phyloP scores from a whole-genome alignment of 257 asterid species.

The Penstemon davidsonii region DNA sequence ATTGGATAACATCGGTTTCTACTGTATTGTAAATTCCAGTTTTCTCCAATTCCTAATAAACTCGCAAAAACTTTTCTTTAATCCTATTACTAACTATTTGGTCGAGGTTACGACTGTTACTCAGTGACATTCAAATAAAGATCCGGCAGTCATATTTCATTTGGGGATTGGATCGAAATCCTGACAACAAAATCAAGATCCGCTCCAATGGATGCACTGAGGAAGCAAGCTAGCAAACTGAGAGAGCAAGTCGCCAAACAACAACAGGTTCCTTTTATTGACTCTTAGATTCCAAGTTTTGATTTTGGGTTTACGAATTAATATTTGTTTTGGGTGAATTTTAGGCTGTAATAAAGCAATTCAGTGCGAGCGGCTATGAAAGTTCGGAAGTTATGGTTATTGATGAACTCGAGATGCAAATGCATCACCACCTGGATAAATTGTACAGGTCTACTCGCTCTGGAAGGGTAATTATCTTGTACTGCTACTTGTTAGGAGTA shows the following conservation, averaged over 20 bases:
- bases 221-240: constrained; percentile 90
- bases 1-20: background rate
- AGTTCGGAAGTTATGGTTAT: constrained; percentile 79
- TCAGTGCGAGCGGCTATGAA: constrained; percentile 88
- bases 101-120: background rate
- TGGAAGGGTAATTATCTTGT: constrained; percentile 65
- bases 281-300: background rate
- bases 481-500: background rate
- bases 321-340: constrained; percentile 19
- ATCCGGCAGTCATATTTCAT: too few species aligned
- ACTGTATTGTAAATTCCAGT: background rate
- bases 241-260: constrained; percentile 98
- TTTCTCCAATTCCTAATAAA: background rate
- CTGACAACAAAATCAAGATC: background rate
- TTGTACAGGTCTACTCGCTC: constrained; percentile 85
- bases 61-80: background rate
- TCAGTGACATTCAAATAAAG: background rate
- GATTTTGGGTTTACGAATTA: constrained; percentile 11
- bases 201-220: constrained; percentile 72
- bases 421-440: constrained; percentile 87
- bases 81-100: background rate
- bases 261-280: constrained; percentile 60
- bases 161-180: too few species aligned
- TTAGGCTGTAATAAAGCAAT: constrained; percentile 95
- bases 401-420: constrained; percentile 90